Evolutionary conservation across 345 rosid genomes (phyloP), one percentile per base, ranked within the genome.

Genomic region (Aurinia saxatilis): DNA sequence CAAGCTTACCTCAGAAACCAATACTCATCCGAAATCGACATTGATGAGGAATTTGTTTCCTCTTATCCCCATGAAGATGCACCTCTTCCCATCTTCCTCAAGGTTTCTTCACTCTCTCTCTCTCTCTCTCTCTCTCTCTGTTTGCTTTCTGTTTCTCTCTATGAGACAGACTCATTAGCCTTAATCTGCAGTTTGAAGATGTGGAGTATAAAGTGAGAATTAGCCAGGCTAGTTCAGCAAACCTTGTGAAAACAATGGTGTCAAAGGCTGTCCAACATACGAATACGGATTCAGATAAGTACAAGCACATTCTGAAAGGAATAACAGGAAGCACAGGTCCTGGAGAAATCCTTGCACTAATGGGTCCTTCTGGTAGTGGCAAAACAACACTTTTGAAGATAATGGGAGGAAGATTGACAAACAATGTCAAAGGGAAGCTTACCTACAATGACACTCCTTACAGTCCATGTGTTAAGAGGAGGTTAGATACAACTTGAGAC

Each of bases 341-440:
- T 3, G 99, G 92, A 6, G 92, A 93, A 69, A 85, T 93, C 52
- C 92, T 93, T 31, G 97, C 95, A 18, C 36, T 87, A 7, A 93
- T 93, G 99, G 99, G 97, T 70, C 97, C 99, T 81, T 87, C 99
- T 4, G 99, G 99, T 19, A 93, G 97, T 61, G 99, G 97, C 10
- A 93, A 93, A 72, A 93, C 99, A 66, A 90, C 95, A 45, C 71
- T 93, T 64, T 71, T 90, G 68, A 93, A 84, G 77, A 84, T 86
- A 23, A 76, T 93, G 23, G 97, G 97, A 61, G 99, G 99, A 46
- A 85, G 99, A 79, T 52, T 90, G 30, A 72, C 76, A 10, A 87
- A 83, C 29, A 83, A 90, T 66, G 84, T 82, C 16, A 78, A 58
- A 36, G 97, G 99, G 37, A 85, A 67, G 8, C 63, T 87, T 11